phyloP scores from a whole-genome alignment of 2,329 filamentous ascomycete genomes.

The Fusarium scirpi region DNA sequence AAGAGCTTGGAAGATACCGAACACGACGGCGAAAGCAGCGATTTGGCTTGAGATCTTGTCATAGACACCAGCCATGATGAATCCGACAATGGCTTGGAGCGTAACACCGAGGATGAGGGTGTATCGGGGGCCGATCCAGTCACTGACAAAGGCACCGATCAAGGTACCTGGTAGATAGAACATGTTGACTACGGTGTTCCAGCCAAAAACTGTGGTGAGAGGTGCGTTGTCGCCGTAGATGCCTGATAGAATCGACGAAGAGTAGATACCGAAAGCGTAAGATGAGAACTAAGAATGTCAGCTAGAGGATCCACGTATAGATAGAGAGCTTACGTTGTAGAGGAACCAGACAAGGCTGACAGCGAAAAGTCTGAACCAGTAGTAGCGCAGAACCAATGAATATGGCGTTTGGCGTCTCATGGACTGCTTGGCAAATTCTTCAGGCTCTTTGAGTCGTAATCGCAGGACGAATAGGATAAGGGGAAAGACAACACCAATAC shows the following conservation, averaged over 20 bases:
- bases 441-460: constrained; percentile 79
- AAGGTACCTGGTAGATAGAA: constrained; percentile 90
- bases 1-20: constrained; percentile 54
- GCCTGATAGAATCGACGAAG: constrained; percentile 76
- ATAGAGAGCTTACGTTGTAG: constrained; percentile 69
- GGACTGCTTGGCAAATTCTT: constrained; percentile 78
- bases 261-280: constrained; percentile 90
- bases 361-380: constrained; percentile 77
- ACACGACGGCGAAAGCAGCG: constrained; percentile 54
- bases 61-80: constrained; percentile 89
- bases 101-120: constrained; percentile 78
- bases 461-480: constrained; percentile 77
- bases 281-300: constrained; percentile 70
- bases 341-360: constrained; percentile 87
- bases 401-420: constrained; percentile 74
- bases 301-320: fast-evolving
- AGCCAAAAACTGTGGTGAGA: constrained; percentile 84
- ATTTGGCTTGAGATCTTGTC: constrained; percentile 69
- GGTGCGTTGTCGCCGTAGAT: constrained; percentile 70
- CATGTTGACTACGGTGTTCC: constrained; percentile 88
- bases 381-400: constrained; percentile 69
- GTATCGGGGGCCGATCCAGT: constrained; percentile 82
- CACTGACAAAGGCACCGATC: constrained; percentile 79
- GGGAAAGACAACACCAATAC: constrained; percentile 82
- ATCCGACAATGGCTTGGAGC: constrained; percentile 82